Evolutionary conservation across 768 basidiomycete genomes (phyloP).

Genomic region (Podaxis sp.): DNA sequence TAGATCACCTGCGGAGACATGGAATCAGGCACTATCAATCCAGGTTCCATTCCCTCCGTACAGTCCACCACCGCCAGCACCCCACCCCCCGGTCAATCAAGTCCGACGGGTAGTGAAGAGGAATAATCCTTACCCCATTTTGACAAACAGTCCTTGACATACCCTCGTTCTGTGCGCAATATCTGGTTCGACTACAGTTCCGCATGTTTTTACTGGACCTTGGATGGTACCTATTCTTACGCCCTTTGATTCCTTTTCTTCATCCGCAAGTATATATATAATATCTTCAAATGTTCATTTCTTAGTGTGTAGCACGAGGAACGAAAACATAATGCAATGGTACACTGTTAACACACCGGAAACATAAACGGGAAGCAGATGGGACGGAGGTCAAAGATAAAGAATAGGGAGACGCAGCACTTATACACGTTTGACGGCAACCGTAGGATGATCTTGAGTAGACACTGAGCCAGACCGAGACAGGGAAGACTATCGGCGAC

Average conservation of each 20-base stretch:
- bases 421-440: no score
- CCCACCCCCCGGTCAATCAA: background rate
- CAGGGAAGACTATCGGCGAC: slow-evolving; percentile 41
- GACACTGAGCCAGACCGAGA: background rate
- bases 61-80: background rate
- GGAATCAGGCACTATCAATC: background rate
- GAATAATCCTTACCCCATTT: background rate
- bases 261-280: background rate
- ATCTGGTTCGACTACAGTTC: background rate
- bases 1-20: background rate
- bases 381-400: background rate
- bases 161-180: background rate
- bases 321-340: background rate
- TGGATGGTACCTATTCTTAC: background rate
- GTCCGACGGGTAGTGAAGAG: background rate
- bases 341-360: background rate
- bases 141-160: background rate
- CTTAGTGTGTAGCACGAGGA: slow-evolving; percentile 2
- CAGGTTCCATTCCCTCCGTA: background rate
- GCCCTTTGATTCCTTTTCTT: background rate
- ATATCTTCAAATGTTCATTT: background rate
- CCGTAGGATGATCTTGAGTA: background rate
- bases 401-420: background rate
- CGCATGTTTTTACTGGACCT: background rate
- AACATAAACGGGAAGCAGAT: background rate